These are phyloP conservation scores for Scedosporium aurantiacum DNA, from an alignment of 2,329 filamentous ascomycete genomes.

Conservation along the genomic window DNA sequence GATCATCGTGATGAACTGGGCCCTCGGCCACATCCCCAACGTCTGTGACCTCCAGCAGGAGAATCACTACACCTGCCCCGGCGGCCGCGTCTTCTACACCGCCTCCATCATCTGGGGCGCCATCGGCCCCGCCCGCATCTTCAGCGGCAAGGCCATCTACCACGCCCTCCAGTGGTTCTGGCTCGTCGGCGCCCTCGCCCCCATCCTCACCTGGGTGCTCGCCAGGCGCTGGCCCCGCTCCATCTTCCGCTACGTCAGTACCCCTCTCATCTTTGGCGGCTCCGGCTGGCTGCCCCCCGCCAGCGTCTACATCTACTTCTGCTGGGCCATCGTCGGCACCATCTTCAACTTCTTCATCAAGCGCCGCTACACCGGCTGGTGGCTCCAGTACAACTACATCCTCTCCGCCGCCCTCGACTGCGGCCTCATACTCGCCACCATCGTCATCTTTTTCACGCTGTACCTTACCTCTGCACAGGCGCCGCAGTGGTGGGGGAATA, in stretches of 20 bases:
- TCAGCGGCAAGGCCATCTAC: conserved; percentile 52
- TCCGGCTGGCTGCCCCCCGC: conserved; percentile 55
- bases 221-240: conserved; percentile 52
- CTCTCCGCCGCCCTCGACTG: conserved; percentile 61
- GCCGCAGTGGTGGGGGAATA: conserved; percentile 54
- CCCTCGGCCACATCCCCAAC: conserved; percentile 47
- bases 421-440: conserved; percentile 53
- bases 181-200: conserved; percentile 52
- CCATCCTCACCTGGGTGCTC: conserved; percentile 51
- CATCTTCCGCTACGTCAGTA: conserved; percentile 53
- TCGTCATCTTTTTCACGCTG: conserved; percentile 60
- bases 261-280: conserved; percentile 58
- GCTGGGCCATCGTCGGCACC: conserved; percentile 57
- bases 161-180: conserved; percentile 58
- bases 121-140: conserved; percentile 61
- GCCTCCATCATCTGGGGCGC: conserved; percentile 63
- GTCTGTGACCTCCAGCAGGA: conserved; percentile 46
- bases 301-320: conserved; percentile 58
- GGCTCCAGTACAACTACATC: conserved; percentile 69
- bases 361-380: conserved; percentile 58
- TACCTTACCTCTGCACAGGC: conserved; percentile 44
- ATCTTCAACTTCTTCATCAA: conserved; percentile 60
- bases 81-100: conserved; percentile 50
- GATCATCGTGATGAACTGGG: conserved; percentile 56
- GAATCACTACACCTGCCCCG: conserved; percentile 45